A percentile compares a stretch with the other conserved stretches of the same genome.
These are phyloP conservation scores for Theileria sp. DNA, from an alignment of 169 alveolate species.

Conservation along the genomic window DNA sequence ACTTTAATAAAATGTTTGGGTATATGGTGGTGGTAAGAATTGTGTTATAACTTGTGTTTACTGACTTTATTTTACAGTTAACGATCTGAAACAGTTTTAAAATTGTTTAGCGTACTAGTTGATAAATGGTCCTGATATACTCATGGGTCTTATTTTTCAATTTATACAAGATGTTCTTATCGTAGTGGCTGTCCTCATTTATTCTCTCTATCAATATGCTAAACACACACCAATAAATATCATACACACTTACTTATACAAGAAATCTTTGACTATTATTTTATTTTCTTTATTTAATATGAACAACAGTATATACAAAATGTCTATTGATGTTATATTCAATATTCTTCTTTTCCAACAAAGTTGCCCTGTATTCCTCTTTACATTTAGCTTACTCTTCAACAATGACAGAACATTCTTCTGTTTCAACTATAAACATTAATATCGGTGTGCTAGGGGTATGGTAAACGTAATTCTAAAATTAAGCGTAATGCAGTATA, in stretches of 20 bases:
- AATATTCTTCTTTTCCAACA: conserved; percentile 53
- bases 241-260: conserved; percentile 28
- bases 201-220: conserved; percentile 46
- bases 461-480: not conserved
- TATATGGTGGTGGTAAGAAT: conserved; percentile 45
- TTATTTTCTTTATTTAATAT: conserved; percentile 30
- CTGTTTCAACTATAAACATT: conserved; percentile 29
- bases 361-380: conserved; percentile 39
- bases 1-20: conserved; percentile 27
- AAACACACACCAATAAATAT: not conserved
- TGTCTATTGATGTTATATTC: conserved; percentile 48
- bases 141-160: conserved; percentile 43
- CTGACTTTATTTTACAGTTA: conserved; percentile 22
- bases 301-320: conserved; percentile 49
- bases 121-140: conserved; percentile 22
- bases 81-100: not conserved
- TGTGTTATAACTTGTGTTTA: conserved; percentile 19
- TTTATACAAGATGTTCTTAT: conserved; percentile 39
- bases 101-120: conserved; percentile 7
- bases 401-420: conserved; percentile 44
- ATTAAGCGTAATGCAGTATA: not conserved
- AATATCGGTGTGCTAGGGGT: not conserved
- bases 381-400: conserved; percentile 31
- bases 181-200: conserved; percentile 59
- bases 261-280: conserved; percentile 46